Base-by-base conservation (phyloP, 169 alveolate genomes). In the Cryptosporidium meleagridis region DNA sequence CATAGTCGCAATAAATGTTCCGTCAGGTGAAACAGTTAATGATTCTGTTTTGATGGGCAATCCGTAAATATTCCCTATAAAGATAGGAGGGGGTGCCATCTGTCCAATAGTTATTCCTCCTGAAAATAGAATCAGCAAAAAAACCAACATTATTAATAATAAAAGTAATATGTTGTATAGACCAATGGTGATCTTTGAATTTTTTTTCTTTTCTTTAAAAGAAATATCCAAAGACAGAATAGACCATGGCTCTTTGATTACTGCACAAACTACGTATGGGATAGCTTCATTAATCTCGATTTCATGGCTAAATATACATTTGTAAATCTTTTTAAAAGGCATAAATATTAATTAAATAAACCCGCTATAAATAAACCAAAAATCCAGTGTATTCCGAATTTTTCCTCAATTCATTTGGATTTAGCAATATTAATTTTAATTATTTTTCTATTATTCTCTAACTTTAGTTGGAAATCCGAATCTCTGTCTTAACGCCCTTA, bases 91-190 rank as follows among this genome's bases (percentile, higher is more conserved):
- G 26, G 75, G 73, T 59, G 89, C 59, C 75, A 80, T 80, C 62
- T 80, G 89, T 21, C 89, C 89, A 21, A 80, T 80, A 8, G 89
- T 65, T 80, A 80, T 80, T 80, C 89, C 89, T 59, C 89, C 89
- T 3, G 75, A 59, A 65, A 80, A 80, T 39, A 80, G 44, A 16
- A 80, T 29, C 52, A 80, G 44, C 70, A 80, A 23, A 59, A 80
- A 80, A 80, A 80, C 89, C 23, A 80, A 80, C 62, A 80, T 35
- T 14, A 80, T 65, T 16, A 80, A 48, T 39, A 80, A 59, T 31
- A 59, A 48, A 14, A 80, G 68, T 23, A 65, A 65, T 23, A 62
- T 48, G 21, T 80, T 80, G 45, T 80, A 80, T 44, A 80, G 59
- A 2, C 59, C 59, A 44, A 80, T 62, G 6, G 89, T 62, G 39